Evolutionary conservation across 2,329 filamentous ascomycete genomes (phyloP), one percentile per base, ranked within the genome.

Genomic region (Chaetomium sp.): DNA sequence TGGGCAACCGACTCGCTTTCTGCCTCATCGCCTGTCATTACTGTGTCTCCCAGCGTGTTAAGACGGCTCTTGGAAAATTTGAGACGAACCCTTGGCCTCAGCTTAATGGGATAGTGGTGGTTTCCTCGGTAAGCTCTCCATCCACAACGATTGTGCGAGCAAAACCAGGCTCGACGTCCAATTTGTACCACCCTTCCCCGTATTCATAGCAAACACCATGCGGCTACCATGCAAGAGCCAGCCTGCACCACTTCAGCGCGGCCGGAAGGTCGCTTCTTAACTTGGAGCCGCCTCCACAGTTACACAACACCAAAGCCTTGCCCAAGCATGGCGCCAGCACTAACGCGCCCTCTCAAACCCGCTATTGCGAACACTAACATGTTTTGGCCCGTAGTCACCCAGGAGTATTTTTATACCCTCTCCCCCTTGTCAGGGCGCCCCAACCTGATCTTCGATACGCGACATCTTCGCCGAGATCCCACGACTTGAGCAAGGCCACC

Each of bases 261-360:
- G 56, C 56, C 56, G 56, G 55, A 41, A 55, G 52, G 8, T 53
- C 49, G 52, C 49, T 40, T 55, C 43, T 32, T 35, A 19, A 34
- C 37, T 19, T 37, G 12, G 47, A 57, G 46, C 55, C 50, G 50
- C 47, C 36, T 43, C 33, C 47, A 51, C 3, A 4, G 55, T 57
- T 40, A 32, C 52, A 58, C 56, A 12, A 33, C 12, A 36, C 33
- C 27, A 35, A 49, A 42, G 35, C 5, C 38, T 14, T 4, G 3
- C 19, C 14, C 40, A 12, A 6, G 40, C 40, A 12, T 8, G 11
- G 40, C 40, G 6, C 8, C 14, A 7, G 6, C 1, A 3, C 11
- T 42, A 14, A 14, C 14, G 12, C 19, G 19, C 19, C 19, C 2
- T 2, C 19, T 27, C 19, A 27, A 27, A 27, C 19, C 3, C 19